These are phyloP conservation scores for Dactylorhiza incarnata DNA, from an alignment of 106 monocot genomes.

Conservation along the genomic window DNA sequence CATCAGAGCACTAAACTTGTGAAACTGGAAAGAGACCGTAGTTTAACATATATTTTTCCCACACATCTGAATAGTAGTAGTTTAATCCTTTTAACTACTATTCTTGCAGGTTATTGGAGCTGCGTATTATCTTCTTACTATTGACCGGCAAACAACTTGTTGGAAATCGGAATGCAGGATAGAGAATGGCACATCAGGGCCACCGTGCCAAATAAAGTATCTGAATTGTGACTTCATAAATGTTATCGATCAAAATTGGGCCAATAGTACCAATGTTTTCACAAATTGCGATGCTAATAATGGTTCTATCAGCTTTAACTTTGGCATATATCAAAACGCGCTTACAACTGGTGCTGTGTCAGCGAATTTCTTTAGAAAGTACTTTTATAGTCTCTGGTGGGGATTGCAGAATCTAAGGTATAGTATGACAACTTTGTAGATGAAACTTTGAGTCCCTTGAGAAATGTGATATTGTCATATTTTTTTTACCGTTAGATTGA, in stretches of 20 bases:
- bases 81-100: neutral
- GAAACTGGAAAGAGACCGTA: neutral
- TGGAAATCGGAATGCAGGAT: slow-evolving; percentile 58
- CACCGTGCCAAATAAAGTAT: slow-evolving; percentile 29
- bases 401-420: slow-evolving; percentile 92
- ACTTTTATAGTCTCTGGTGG: slow-evolving; percentile 94
- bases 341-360: slow-evolving; percentile 45
- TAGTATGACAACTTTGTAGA: slow-evolving; percentile 1
- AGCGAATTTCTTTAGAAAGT: slow-evolving; percentile 48
- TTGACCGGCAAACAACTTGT: slow-evolving; percentile 75
- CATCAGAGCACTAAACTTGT: neutral
- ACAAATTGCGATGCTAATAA: slow-evolving; percentile 44
- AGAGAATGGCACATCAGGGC: slow-evolving; percentile 17
- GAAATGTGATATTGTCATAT: neutral
- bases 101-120: slow-evolving; percentile 67
- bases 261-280: slow-evolving; percentile 43
- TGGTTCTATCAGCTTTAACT: slow-evolving; percentile 37
- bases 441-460: neutral
- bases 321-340: slow-evolving; percentile 52
- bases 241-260: slow-evolving; percentile 28
- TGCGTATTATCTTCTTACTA: slow-evolving; percentile 57
- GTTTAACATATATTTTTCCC: neutral
- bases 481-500: neutral
- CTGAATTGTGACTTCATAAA: slow-evolving; percentile 41
- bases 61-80: neutral